phyloP scores from a whole-genome alignment of 2,329 filamentous ascomycete species.

The Cercospora berteroae region DNA sequence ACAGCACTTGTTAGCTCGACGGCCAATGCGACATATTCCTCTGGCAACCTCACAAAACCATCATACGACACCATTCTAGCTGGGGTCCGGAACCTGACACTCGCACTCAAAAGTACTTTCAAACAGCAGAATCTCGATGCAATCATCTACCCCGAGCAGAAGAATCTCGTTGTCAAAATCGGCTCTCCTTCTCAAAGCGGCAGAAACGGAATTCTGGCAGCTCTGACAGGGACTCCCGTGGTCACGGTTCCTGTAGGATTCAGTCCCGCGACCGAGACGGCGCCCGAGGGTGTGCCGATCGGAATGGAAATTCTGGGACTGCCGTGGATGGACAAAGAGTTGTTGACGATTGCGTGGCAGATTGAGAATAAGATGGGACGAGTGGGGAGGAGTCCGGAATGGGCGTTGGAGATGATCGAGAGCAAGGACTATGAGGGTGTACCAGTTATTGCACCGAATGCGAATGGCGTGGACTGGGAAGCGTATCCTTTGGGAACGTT shows the following conservation, averaged over 20 bases:
- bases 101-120: slow-evolving; percentile 54
- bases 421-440: slow-evolving; percentile 44
- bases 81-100: slow-evolving; percentile 54
- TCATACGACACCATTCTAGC: slow-evolving; percentile 49
- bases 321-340: slow-evolving; percentile 55
- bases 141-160: slow-evolving; percentile 64
- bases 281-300: slow-evolving; percentile 59
- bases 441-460: slow-evolving; percentile 47
- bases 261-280: slow-evolving; percentile 48
- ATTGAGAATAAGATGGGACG: slow-evolving; percentile 48
- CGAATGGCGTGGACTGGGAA: slow-evolving; percentile 40
- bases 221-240: slow-evolving; percentile 54
- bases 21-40: slow-evolving; percentile 36
- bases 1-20: slow-evolving; percentile 54
- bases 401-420: slow-evolving; percentile 45
- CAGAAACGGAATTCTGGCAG: slow-evolving; percentile 58
- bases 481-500: slow-evolving; percentile 50
- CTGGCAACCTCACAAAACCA: neutral
- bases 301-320: slow-evolving; percentile 63
- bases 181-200: slow-evolving; percentile 58
- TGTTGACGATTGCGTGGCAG: slow-evolving; percentile 55
- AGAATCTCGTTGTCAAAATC: slow-evolving; percentile 60
- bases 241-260: slow-evolving; percentile 57
- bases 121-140: slow-evolving; percentile 52
- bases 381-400: slow-evolving; percentile 49